Base-by-base conservation (phyloP, 169 alveolate genomes). In the Theileria annulata region DNA sequence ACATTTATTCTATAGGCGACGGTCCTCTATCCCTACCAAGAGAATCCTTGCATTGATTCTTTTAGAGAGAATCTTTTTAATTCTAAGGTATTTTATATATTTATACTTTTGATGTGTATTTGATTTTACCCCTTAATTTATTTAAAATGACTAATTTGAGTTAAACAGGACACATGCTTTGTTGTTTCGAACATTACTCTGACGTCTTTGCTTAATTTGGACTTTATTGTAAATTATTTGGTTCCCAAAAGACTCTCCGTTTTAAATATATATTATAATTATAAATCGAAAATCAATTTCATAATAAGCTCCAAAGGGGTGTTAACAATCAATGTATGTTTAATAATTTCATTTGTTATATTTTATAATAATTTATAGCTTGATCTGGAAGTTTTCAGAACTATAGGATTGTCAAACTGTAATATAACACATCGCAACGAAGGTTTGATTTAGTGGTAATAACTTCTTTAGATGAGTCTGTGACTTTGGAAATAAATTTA, bases 321-420 rank as follows among this genome's bases (percentile, higher is more conserved):
- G 47, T 35, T 35, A 35, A 35, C 47, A 35, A 3, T 35, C 47
- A 35, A 35, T 35, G 47, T 35, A 35, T 35, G 47, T 35, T 35
- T 35, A 35, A 35, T 5, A 5, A 35, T 35, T 8, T 35, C 47
- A 35, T 35, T 75, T 73, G 21, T 58, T 80, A 4, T 28, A 80
- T 68, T 19, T 73, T 4, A 28, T 28, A 83, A 83, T 80, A 6
- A 30, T 73, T 19, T 2, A 10, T 0, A 79, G 87, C 33, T 79
- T 48, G 37, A 68, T 3, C 6, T 19, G 25, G 81, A 71, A 10
- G 72, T 21, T 3, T 62, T 27, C n/a, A 5, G 31, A 9, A 59
- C 68, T 2, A 5, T 80, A 72, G 88, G 88, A 17, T 72, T 80
- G 3, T 60, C 88, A 4, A 80, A 80, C 66, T 70, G 77, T 49